Conservation (phyloP, 2,329 filamentous ascomycete genomes). For the Apiospora phragmitis region DNA sequence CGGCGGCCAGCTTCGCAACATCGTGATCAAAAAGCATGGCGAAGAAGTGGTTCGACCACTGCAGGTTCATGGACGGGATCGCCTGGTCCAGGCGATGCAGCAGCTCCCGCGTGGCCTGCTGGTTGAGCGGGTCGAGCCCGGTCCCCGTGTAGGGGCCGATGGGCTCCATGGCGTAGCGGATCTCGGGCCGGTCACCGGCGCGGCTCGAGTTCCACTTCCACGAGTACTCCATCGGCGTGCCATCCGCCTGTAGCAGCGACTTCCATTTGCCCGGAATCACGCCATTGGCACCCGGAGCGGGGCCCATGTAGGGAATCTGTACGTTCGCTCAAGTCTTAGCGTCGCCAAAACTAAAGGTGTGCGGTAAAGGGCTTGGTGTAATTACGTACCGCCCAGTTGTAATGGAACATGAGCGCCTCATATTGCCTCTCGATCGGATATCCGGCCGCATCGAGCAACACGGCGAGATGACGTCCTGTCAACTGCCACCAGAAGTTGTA, state of each 20-base stretch:
- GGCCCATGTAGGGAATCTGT: conserved; percentile 15
- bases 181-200: neutral
- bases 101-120: conserved; percentile 11
- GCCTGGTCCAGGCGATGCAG: conserved; percentile 9
- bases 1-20: conserved; percentile 9
- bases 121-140: conserved; percentile 12
- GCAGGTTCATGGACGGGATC: conserved; percentile 8
- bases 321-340: no score
- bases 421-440: conserved; percentile 15
- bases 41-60: conserved; percentile 14
- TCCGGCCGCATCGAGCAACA: conserved; percentile 14
- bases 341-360: no score
- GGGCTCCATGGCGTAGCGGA: conserved; percentile 16
- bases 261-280: conserved; percentile 4
- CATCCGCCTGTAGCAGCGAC: neutral
- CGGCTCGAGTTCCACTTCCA: conserved; percentile 15
- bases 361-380: no score
- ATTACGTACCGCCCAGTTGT: neutral
- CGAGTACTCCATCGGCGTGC: conserved; percentile 15
- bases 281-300: conserved; percentile 9
- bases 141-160: conserved; percentile 9
- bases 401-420: conserved; percentile 12
- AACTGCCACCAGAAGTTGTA: conserved; percentile 15
- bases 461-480: conserved; percentile 15
- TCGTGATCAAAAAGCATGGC: conserved; percentile 14